These are phyloP conservation scores for Tuber aestivum DNA, from an alignment of 495 filamentous ascomycete species.

Conservation along the genomic window DNA sequence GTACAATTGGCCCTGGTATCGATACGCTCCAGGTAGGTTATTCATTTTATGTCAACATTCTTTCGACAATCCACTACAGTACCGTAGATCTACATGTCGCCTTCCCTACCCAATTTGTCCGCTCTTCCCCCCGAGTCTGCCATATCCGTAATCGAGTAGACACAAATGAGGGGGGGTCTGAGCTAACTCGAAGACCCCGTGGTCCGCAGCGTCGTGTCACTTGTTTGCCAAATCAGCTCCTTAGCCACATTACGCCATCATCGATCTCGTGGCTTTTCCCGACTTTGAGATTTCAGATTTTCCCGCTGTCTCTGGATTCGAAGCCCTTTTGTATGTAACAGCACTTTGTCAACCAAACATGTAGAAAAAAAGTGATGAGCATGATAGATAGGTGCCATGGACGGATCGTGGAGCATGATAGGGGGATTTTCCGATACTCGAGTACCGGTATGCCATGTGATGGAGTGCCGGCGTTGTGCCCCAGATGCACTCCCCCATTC, in stretches of 20 bases:
- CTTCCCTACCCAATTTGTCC: not conserved
- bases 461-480: not conserved
- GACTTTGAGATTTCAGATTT: not conserved
- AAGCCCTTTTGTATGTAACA: not conserved
- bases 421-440: not conserved
- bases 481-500: not conserved
- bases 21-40: not conserved
- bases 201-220: not conserved
- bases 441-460: not conserved
- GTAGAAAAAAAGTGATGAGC: conserved; percentile 1
- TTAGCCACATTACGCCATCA: not conserved
- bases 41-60: not conserved
- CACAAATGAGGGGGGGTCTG: not conserved
- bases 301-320: conserved; percentile 11
- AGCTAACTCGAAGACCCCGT: not conserved
- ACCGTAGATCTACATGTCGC: not conserved
- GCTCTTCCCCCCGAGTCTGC: not conserved
- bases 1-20: not conserved
- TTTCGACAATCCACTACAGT: not conserved
- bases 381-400: not conserved
- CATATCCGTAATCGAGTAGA: not conserved
- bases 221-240: not conserved
- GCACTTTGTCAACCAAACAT: conserved; percentile 1
- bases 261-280: not conserved
- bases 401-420: not conserved